Evolutionary conservation across 192 early-diverging fungal species (phyloP), one percentile per base, ranked within the genome.

Genomic region (Endogone sp.): DNA sequence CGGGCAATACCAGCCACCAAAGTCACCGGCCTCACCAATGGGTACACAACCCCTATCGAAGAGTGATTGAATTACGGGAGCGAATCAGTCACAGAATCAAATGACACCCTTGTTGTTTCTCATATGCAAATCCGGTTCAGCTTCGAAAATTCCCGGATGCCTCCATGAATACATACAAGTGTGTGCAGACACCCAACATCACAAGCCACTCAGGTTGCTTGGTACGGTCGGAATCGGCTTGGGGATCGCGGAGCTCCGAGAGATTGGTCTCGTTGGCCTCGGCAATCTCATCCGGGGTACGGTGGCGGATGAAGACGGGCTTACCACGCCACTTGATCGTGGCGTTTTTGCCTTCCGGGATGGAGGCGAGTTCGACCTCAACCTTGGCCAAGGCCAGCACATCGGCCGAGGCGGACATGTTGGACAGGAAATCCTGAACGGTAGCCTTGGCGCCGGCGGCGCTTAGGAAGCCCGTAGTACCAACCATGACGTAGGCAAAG

Each of bases 251-350:
- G 66, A 99, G 86, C 65, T 91, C 88, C 58, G 82, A 59, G 64
- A 99, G 72, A 75, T 89, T 86, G 66, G 94, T 90, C 31, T 80
- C 55, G 76, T 95, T 92, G 67, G 95, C 95, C 75, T 97, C 97
- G 8, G 86, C 88, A 69, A 99, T 99, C 79, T 99, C 97, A 66
- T 89, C 93, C 23, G 86, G 82, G 29, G 97, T 99, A 71, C 97
- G 89, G 84, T 99, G 97, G 78, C 95, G 91, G 71, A 99, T 91
- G 76, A 98, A 96, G 62, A 99, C 89, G 31, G 97, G 97, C 89
- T 99, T 99, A 81, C 97, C 97, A 73, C 95, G 91, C 97, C 97
- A 99, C 90, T 98, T 98, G 82, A 98, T 82, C 32, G 93, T 92
- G 55, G 97, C 91, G 65, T 97, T 97, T 86, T 94, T 97, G 71